Evolutionary conservation across 164 flowering plant species (phyloP), one percentile per base, ranked within the genome.

Genomic region (Malania oleifera): DNA sequence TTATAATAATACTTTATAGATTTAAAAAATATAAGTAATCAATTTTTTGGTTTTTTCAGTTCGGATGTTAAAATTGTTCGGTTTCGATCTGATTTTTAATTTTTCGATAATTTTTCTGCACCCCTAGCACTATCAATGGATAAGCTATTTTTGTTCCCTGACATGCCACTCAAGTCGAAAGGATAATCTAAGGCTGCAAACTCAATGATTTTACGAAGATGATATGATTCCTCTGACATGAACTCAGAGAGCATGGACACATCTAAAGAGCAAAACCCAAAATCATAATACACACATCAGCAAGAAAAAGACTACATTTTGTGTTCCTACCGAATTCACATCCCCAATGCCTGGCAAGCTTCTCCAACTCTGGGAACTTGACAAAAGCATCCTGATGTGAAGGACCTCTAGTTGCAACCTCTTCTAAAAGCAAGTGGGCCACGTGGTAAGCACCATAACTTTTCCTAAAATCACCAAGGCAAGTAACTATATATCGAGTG

Each of bases 141-240:
- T 56, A 62, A 59, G 50, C 31, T 45, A 56, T 54, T 67, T 48
- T 44, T 68, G 46, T 63, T 55, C 34, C 63, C 66, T 39, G 57
- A 49, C 25, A 61, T 45, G 56, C 60, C 65, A 49, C 52, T 73
- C 50, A 50, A 58, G 40, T 67, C 27, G 26, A 64, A 61, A 26
- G 89, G 72, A 68, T 62, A 69, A 44, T 78, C 84, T 62, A 81
- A 66, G 69, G 95, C 82, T 31, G 86, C 85, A 19, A 80, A 71
- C 65, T 86, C 99, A 59, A 88, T 79, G 62, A 93, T 75, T 70
- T 88, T 90, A 72, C 92, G 88, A 60, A 93, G 86, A 74, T 83
- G 92, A 74, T 82, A 88, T 18, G 92, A 80, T 61, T 78, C 78
- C 56, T 85, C 89, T 20, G 67, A 63, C 69, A 86, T 72, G 68